Base-by-base conservation (phyloP, 345 rosid genomes). In the Carallia pectinifolia region DNA sequence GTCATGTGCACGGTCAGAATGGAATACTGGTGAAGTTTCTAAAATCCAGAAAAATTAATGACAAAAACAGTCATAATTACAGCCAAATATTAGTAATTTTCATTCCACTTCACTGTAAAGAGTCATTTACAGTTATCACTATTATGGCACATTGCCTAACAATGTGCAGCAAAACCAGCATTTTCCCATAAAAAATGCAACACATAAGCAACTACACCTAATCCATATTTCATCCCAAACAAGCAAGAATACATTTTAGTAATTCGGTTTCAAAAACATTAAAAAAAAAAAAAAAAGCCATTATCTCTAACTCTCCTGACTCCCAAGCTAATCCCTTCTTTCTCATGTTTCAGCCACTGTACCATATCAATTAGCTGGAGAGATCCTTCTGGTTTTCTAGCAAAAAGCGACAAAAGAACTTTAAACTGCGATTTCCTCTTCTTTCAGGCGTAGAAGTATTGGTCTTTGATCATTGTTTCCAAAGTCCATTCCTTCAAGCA, bases 381-480 rank as follows among this genome's bases (percentile, higher is more conserved):
- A 50, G 30, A 15, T 48, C 70, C 6, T 37, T 6, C 15, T 13
- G 8, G 10, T 63, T 53, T 40, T 65, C 33, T 53, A 5, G 40
- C 50, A 55, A 61, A 58, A 54, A 47, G 65, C 44, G 37, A 33
- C 53, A 15, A 31, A 23, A 54, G 61, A 30, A 40, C 7, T 73
- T 82, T 72, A 93, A 18, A 73, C 89, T 2, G 81, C 76, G 27
- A 86, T 75, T 77, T 85, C 80, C 80, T 89, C 97, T 77, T 90
- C 92, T 76, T 93, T 93, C 64, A 89, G 81, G 68, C 69, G 83
- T 59, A 87, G 77, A 80, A 89, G 88, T 10, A 85, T 85, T 36
- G 96, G 91, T 73, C 86, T 73, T 72, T 76, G 85, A 40, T 68
- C 80, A 68, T 69, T 85, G 69, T 81, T 86, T 53, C 85, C 82